Evolutionary conservation across 768 basidiomycete genomes (phyloP), one percentile per base, ranked within the genome.

Genomic region (Boletus coccyginus): DNA sequence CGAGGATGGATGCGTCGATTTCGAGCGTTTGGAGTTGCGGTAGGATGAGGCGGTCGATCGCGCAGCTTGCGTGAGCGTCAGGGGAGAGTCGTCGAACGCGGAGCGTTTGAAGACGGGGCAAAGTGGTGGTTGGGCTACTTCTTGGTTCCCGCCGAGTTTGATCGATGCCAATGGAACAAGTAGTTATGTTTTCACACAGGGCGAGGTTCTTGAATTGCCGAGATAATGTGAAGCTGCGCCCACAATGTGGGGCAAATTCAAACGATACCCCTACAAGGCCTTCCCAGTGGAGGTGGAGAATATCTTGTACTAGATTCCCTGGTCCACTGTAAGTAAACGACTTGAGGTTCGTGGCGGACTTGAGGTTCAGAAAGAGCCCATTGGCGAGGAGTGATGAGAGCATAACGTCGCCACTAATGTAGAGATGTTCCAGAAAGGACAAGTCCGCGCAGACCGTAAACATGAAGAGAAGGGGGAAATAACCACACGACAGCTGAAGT

Each of bases 141-240:
- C 16, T 17, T 33, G 32, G 6, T n/a, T n/a, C n/a, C 17, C 5
- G n/a, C 17, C 21, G 33, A 9, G 50, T 44, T 31, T 17, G 48
- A 49, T 56, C 56, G 9, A 67, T 55, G 1, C 63, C 63, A 32
- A 70, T 11, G 29, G 59, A 69, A 6, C 49, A 58, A 13, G 49
- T 50, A 14, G 60, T 67, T n/a, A 68, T 43, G 48, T 66, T 66
- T 49, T 42, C 53, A 32, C 66, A 68, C 24, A 40, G 45, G 11
- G 38, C 27, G 3, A 66, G 60, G 19, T 41, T 19, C 16, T 4
- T 35, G 38, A 59, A 46, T 14, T 57, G 56, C n/a, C 50, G 49
- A 48, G 39, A 33, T 14, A 57, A 5, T 14, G 59, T 53, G n/a
- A 14, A 41, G 31, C 53, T 57, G 31, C 12, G n/a, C 8, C 58